These are phyloP conservation scores for Elsinoe necatrix DNA, from an alignment of 2,329 filamentous ascomycete genomes.

Conservation along the genomic window DNA sequence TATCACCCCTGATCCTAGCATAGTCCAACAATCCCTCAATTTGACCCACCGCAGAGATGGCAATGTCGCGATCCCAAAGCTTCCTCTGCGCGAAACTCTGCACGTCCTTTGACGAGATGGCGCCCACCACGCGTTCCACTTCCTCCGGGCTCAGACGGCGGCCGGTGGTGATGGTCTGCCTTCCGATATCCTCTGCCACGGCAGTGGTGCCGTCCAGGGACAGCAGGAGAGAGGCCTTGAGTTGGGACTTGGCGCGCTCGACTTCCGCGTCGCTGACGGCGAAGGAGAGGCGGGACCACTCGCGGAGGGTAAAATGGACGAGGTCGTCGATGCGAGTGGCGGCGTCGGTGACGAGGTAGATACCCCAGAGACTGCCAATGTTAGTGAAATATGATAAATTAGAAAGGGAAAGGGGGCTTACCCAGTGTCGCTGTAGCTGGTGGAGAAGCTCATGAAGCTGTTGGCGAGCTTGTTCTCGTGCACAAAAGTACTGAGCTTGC, in stretches of 20 bases:
- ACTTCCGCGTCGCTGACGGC: conserved; percentile 83
- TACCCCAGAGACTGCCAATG: conserved; percentile 80
- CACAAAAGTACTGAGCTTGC: conserved; percentile 92
- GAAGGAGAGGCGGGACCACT: conserved; percentile 92
- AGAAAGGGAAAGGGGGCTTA: conserved; percentile 41
- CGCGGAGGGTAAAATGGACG: conserved; percentile 94
- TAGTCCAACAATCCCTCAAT: conserved; percentile 80
- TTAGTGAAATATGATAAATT: conserved; percentile 25
- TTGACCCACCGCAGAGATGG: conserved; percentile 83
- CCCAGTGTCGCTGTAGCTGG: conserved; percentile 98
- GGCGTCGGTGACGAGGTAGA: conserved; percentile 94
- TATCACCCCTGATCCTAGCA: conserved; percentile 69
- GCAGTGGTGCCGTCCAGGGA: conserved; percentile 96
- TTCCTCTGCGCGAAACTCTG: conserved; percentile 94
- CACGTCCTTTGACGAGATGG: conserved; percentile 89
- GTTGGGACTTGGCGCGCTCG: conserved; percentile 97
- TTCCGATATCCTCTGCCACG: conserved; percentile 94
- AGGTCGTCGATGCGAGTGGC: conserved; percentile 83
- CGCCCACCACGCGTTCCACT: conserved; percentile 84
- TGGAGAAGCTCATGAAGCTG: conserved; percentile 99
- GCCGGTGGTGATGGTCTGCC: conserved; percentile 96
- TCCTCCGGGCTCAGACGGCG: conserved; percentile 84
- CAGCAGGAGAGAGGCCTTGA: conserved; percentile 95
- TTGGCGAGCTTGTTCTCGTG: conserved; percentile 94
- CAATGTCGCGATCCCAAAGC: conserved; percentile 95